These are phyloP conservation scores for Fusarium burgessii DNA, from an alignment of 2,329 filamentous ascomycete genomes.

Conservation along the genomic window DNA sequence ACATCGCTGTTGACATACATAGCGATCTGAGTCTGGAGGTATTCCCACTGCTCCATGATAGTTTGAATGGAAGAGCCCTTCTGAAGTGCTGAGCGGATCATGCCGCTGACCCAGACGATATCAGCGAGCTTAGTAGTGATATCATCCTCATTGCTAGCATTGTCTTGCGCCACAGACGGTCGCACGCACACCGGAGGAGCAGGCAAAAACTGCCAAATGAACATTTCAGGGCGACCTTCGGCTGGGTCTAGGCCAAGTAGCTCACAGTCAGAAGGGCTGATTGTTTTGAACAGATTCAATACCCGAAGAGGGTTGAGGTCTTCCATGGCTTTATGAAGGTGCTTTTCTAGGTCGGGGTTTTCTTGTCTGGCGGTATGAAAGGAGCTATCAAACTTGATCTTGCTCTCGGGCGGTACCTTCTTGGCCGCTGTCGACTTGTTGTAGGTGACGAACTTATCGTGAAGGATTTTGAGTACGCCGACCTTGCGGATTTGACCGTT, in stretches of 20 bases:
- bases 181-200: slow-evolving; percentile 94
- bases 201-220: slow-evolving; percentile 96
- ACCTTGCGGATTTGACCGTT: slow-evolving; percentile 95
- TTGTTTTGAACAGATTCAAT: slow-evolving; percentile 90
- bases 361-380: slow-evolving; percentile 82
- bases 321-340: slow-evolving; percentile 91
- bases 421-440: slow-evolving; percentile 89
- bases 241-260: slow-evolving; percentile 87
- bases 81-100: slow-evolving; percentile 84
- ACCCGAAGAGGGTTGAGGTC: slow-evolving; percentile 92
- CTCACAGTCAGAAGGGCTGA: slow-evolving; percentile 88
- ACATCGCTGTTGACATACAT: slow-evolving; percentile 99
- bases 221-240: slow-evolving; percentile 93
- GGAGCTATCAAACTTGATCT: slow-evolving; percentile 86
- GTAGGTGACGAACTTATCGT: slow-evolving; percentile 91
- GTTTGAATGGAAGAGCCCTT: slow-evolving; percentile 88
- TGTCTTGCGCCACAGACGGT: slow-evolving; percentile 93
- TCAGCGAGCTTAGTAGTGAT: slow-evolving; percentile 97
- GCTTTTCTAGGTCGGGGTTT: slow-evolving; percentile 88
- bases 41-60: slow-evolving; percentile 99
- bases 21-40: slow-evolving; percentile 91
- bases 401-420: slow-evolving; percentile 85
- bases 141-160: slow-evolving; percentile 94
- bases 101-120: slow-evolving; percentile 90
- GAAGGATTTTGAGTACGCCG: slow-evolving; percentile 90